Conservation (phyloP, 2,329 filamentous ascomycete genomes). For the Epichloe gansuensis region DNA sequence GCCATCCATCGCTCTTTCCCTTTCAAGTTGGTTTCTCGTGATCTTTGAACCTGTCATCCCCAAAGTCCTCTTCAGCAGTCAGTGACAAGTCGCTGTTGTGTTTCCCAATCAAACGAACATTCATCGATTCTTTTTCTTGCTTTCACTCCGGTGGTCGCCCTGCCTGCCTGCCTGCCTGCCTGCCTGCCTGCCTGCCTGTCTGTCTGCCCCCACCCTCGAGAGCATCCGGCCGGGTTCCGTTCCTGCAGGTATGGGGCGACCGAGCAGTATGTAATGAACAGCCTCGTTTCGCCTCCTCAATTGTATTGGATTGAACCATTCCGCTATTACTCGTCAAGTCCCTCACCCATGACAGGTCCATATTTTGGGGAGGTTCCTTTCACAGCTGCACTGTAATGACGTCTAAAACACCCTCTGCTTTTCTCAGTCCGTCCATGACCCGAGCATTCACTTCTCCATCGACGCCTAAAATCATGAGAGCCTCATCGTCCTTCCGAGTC, state of each 20-base stretch:
- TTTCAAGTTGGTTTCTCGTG: no score
- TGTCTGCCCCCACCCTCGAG: background rate
- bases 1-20: no score
- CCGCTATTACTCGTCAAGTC: background rate
- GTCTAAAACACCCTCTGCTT: constrained; percentile 40
- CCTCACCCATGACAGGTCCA: background rate
- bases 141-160: no score
- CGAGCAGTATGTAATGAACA: background rate
- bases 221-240: background rate
- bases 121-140: no score
- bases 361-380: background rate
- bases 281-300: no score
- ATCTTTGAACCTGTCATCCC: no score
- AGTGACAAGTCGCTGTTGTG: no score
- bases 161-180: no score
- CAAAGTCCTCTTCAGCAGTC: no score
- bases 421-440: constrained; percentile 35
- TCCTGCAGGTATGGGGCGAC: background rate
- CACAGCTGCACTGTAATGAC: constrained; percentile 40
- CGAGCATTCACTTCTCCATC: constrained; percentile 50
- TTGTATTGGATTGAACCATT: no score
- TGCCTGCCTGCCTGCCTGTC: no score
- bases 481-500: constrained; percentile 42
- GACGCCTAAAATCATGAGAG: constrained; percentile 71
- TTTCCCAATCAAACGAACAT: no score